These are phyloP conservation scores for Straminergon stramineum DNA, from an alignment of 225 moss, liverwort and hornwort genomes.

Conservation along the genomic window DNA sequence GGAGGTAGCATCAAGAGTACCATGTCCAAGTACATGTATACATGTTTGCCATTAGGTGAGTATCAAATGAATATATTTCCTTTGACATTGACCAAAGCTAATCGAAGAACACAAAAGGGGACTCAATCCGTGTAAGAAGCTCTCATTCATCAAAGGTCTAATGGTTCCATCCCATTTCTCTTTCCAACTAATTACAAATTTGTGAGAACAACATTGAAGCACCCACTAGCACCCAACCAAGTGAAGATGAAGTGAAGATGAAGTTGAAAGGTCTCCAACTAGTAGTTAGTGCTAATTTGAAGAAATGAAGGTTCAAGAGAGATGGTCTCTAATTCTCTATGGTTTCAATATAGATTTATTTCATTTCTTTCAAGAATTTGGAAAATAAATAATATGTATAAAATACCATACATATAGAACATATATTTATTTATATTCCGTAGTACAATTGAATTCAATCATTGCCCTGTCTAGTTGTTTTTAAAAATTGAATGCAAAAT, in stretches of 20 bases:
- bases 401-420: background rate
- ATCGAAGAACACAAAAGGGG: too few relatives aligned
- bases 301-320: background rate
- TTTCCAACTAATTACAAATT: background rate
- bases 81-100: background rate
- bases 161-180: too few relatives aligned
- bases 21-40: background rate
- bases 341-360: background rate
- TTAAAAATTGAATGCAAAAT: background rate
- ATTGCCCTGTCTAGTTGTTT: accelerated
- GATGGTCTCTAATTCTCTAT: too few relatives aligned
- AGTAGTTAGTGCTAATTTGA: background rate
- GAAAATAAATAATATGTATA: background rate
- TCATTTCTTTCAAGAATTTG: background rate
- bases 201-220: background rate
- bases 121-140: too few relatives aligned
- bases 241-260: background rate
- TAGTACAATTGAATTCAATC: background rate
- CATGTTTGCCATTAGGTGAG: background rate
- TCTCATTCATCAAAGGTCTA: too few relatives aligned
- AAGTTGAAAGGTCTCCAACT: background rate
- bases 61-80: background rate
- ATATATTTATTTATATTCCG: background rate
- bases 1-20: background rate
- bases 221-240: background rate